Conservation (phyloP, 176 grass and related monocot species). For the Typha latifolia region DNA sequence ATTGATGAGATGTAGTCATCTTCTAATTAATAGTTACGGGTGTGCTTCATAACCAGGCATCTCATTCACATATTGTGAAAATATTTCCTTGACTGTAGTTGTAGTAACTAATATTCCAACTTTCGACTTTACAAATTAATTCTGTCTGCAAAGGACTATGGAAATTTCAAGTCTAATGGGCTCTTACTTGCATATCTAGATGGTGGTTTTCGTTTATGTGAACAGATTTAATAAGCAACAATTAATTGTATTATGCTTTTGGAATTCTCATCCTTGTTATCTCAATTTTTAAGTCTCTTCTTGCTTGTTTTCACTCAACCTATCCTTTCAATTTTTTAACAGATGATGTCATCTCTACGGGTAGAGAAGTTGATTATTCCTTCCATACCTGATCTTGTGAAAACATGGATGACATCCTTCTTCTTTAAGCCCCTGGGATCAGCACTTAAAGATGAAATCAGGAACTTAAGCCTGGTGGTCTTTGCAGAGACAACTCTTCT, state of each 20-base stretch:
- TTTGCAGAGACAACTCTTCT: slow-evolving; percentile 56
- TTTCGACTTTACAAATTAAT: too few species aligned
- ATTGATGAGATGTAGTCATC: too few species aligned
- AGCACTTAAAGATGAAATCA: slow-evolving; percentile 31
- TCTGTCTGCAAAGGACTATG: too few species aligned
- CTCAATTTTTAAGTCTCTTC: slow-evolving; percentile 5
- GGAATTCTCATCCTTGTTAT: background rate
- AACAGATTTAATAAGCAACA: too few species aligned
- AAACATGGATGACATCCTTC: slow-evolving; percentile 62
- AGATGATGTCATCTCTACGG: slow-evolving; percentile 45
- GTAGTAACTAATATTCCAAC: too few species aligned
- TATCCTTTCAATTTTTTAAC: background rate
- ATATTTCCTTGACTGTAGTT: too few species aligned
- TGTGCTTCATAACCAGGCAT: too few species aligned
- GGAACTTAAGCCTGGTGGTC: slow-evolving; percentile 39
- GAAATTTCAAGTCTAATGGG: too few species aligned
- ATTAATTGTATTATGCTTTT: background rate
- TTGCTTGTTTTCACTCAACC: background rate
- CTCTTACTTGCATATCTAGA: too few species aligned
- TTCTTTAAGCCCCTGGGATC: slow-evolving; percentile 33
- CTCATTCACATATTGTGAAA: too few species aligned
- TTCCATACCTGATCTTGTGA: slow-evolving; percentile 36
- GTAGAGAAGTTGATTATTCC: slow-evolving; percentile 62
- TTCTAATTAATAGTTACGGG: too few species aligned
- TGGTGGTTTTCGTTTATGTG: too few species aligned